Evolutionary conservation across 768 basidiomycete species (phyloP), one percentile per base, ranked within the genome.

Genomic region (Cystobasidium onofrii): DNA sequence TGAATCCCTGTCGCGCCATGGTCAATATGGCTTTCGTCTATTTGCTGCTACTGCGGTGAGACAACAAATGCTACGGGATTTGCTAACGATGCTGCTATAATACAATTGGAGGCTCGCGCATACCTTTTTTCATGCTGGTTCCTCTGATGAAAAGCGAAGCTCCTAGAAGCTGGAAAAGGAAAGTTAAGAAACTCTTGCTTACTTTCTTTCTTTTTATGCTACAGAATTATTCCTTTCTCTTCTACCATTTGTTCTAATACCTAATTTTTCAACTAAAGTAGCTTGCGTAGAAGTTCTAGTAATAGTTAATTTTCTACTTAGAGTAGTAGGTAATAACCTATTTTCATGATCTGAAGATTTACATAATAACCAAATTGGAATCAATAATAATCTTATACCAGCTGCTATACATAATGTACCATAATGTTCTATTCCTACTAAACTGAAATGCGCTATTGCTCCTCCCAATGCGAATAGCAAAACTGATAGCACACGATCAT

Each of bases 371-470:
- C 63, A 64, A 6, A 23, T 20, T 46, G 63, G 63, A 6, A 64
- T 64, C 63, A 36, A 43, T 20, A 64, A 36, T 6, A 46, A 20
- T 25, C 63, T 27, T 31, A 64, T 39, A 23, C 63, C 63, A 4
- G 63, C 63, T 34, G 63, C 63, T 41, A 64, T 64, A 25, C 63
- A 39, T 27, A 64, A 23, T 41, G 63, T 64, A 6, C 63, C 63
- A 25, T 39, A 27, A 25, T 27, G 25, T 23, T 46, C 63, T 4
- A 64, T 64, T 25, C 63, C 63, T 9, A 46, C 63, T 27, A 64
- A 23, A 18, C 27, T 15, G 36, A 41, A 64, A 46, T 64, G 63
- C 1, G 63, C 63, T 9, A 64, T 46, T 27, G 43, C 34, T 7
- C 63, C 63, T 3, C 63, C 63, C 10, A 64, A 64, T 25, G 17